Evolutionary conservation across 2,329 filamentous ascomycete genomes (phyloP).

Genomic region (Cytospora piceicola): DNA sequence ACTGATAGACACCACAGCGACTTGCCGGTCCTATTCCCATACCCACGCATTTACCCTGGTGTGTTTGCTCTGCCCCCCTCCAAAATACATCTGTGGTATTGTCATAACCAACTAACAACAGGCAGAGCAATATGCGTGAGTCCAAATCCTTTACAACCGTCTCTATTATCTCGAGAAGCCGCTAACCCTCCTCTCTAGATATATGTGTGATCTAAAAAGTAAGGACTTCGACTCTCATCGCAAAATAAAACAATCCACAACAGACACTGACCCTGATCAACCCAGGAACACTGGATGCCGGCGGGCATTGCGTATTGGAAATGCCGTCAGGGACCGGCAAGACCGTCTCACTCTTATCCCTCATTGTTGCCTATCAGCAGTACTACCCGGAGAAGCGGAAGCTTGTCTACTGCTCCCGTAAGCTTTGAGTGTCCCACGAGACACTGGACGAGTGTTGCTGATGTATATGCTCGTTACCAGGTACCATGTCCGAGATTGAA

Average conservation of each 20-base stretch:
- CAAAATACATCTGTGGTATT: not conserved
- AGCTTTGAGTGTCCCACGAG: slow-evolving; percentile 23
- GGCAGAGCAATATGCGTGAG: slow-evolving; percentile 60
- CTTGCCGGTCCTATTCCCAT: slow-evolving; percentile 61
- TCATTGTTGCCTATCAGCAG: slow-evolving; percentile 96
- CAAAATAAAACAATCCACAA: not conserved
- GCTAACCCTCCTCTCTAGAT: slow-evolving; percentile 34
- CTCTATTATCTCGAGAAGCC: not conserved
- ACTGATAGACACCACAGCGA: slow-evolving; percentile 46
- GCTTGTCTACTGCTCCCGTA: slow-evolving; percentile 96
- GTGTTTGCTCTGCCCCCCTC: slow-evolving; percentile 37
- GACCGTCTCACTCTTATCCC: slow-evolving; percentile 89
- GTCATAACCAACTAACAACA: slow-evolving; percentile 9
- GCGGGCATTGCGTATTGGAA: slow-evolving; percentile 94
- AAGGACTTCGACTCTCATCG: slow-evolving; percentile 29
- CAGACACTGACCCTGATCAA: slow-evolving; percentile 17
- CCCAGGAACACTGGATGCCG: slow-evolving; percentile 80
- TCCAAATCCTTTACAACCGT: slow-evolving; percentile 25
- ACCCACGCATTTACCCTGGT: slow-evolving; percentile 61
- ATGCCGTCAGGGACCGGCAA: slow-evolving; percentile 99
- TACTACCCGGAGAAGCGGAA: slow-evolving; percentile 92
- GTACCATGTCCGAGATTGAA: slow-evolving; percentile 99
- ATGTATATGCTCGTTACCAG: slow-evolving; percentile 39
- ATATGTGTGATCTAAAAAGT: slow-evolving; percentile 64
- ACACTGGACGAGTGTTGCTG: not conserved